phyloP scores from a whole-genome alignment of 2,329 filamentous ascomycete genomes.

The Colletotrichum plurivorum region DNA sequence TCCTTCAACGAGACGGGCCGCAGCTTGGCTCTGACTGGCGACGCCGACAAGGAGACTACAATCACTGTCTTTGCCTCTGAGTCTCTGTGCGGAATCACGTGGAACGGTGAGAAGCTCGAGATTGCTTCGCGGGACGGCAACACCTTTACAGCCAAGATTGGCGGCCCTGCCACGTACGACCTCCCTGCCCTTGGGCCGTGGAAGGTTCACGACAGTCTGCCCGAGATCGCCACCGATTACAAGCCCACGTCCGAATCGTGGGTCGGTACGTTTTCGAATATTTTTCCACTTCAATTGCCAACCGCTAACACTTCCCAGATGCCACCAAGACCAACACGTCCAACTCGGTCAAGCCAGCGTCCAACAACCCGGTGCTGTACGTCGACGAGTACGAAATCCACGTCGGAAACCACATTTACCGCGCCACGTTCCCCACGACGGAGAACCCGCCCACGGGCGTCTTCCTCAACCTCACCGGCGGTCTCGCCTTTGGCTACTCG shows the following conservation, averaged over 20 bases:
- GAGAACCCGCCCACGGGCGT: slow-evolving; percentile 56
- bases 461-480: slow-evolving; percentile 67
- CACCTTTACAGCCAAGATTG: slow-evolving; percentile 47
- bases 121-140: slow-evolving; percentile 47
- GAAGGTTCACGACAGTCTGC: slow-evolving; percentile 63
- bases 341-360: slow-evolving; percentile 61
- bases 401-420: slow-evolving; percentile 67
- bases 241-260: slow-evolving; percentile 58
- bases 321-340: slow-evolving; percentile 65
- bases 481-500: slow-evolving; percentile 69
- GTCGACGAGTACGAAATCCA: slow-evolving; percentile 71
- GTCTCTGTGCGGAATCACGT: slow-evolving; percentile 59
- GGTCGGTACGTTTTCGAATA: slow-evolving; percentile 57
- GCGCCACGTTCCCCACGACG: slow-evolving; percentile 62
- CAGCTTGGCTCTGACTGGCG: slow-evolving; percentile 60
- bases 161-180: slow-evolving; percentile 46
- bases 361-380: slow-evolving; percentile 68
- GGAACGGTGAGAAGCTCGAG: slow-evolving; percentile 62
- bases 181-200: slow-evolving; percentile 60
- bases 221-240: slow-evolving; percentile 61
- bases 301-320: slow-evolving; percentile 45
- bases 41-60: slow-evolving; percentile 56
- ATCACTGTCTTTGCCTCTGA: slow-evolving; percentile 64
- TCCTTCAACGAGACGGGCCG: slow-evolving; percentile 49
- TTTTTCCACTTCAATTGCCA: no score